Conservation (phyloP, 768 basidiomycete genomes). For the Leccinum boreale region DNA sequence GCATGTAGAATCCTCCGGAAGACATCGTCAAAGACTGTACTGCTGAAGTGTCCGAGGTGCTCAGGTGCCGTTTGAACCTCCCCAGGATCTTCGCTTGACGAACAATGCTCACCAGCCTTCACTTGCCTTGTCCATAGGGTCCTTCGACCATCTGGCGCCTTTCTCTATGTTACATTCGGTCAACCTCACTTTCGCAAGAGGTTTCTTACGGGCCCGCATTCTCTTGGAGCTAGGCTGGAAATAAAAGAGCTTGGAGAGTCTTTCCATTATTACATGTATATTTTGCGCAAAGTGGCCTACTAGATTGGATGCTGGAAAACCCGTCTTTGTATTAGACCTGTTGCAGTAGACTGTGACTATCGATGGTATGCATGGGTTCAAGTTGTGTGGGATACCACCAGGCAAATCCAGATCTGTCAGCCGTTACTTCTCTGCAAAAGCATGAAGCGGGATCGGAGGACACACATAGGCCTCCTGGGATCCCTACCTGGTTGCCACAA, state of each 20-base stretch:
- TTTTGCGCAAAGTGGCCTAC: constrained; percentile 41
- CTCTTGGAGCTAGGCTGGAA: constrained; percentile 56
- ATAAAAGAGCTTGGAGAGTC: constrained; percentile 71
- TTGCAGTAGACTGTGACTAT: not conserved
- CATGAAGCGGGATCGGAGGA: constrained; percentile 16
- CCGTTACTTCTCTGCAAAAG: constrained; percentile 14
- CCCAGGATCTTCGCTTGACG: not conserved
- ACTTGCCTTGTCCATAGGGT: constrained; percentile 42
- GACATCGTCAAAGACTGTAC: constrained; percentile 69
- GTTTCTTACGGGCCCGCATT: constrained; percentile 46
- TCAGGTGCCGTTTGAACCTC: constrained; percentile 44
- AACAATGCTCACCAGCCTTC: not conserved
- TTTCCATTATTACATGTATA: constrained; percentile 83
- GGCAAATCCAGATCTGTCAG: constrained; percentile 1
- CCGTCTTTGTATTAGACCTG: not conserved
- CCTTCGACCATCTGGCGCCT: constrained; percentile 55
- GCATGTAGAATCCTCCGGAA: constrained; percentile 63
- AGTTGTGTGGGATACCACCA: not conserved
- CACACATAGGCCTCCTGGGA: not conserved
- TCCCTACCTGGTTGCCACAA: constrained; percentile 13
- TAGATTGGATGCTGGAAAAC: constrained; percentile 1
- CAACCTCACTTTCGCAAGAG: constrained; percentile 84
- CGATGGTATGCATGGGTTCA: not conserved
- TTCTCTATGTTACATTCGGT: constrained; percentile 83
- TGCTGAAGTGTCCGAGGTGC: constrained; percentile 71